Evolutionary conservation across 1,284 basidiomycete species (phyloP).

Genomic region (Volvariella volvacea): DNA sequence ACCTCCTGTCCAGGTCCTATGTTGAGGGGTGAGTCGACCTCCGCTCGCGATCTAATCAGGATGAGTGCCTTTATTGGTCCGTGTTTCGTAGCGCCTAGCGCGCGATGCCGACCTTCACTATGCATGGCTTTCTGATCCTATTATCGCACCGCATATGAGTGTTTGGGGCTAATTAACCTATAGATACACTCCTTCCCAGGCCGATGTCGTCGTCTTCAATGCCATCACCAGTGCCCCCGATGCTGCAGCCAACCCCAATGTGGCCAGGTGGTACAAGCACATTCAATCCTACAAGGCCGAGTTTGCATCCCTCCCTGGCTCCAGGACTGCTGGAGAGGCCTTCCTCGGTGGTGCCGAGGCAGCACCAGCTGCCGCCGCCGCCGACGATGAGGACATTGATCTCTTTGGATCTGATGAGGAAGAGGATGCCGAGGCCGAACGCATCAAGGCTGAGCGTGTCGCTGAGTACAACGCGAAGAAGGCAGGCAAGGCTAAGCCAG

Average conservation of each 20-base stretch:
- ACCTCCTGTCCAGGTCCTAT: conserved; percentile 84
- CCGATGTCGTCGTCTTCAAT: conserved; percentile 94
- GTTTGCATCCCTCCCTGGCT: conserved; percentile 74
- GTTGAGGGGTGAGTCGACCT: conserved; percentile 77
- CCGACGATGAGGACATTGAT: conserved; percentile 87
- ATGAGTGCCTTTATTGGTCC: conserved; percentile 28
- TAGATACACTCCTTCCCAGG: conserved; percentile 94
- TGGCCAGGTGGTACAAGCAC: conserved; percentile 92
- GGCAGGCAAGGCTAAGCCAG: conserved; percentile 83
- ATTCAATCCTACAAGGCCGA: conserved; percentile 84
- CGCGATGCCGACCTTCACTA: not conserved
- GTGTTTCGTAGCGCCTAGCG: conserved; percentile 55
- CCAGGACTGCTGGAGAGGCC: conserved; percentile 76
- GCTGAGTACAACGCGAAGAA: conserved; percentile 94
- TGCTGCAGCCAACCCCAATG: conserved; percentile 68
- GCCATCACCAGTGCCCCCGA: conserved; percentile 60
- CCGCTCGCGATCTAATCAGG: conserved; percentile 9
- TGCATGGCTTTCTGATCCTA: conserved; percentile 1
- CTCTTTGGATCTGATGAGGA: conserved; percentile 92
- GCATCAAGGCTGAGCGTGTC: conserved; percentile 92
- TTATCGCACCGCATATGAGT: not conserved
- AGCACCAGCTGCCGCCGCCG: conserved; percentile 40
- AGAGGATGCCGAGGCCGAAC: conserved; percentile 90
- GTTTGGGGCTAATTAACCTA: conserved; percentile 11
- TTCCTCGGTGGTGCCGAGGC: conserved; percentile 49